Evolutionary conservation across 2,329 filamentous ascomycete genomes (phyloP).

Genomic region (Diaporthe aspalathi): DNA sequence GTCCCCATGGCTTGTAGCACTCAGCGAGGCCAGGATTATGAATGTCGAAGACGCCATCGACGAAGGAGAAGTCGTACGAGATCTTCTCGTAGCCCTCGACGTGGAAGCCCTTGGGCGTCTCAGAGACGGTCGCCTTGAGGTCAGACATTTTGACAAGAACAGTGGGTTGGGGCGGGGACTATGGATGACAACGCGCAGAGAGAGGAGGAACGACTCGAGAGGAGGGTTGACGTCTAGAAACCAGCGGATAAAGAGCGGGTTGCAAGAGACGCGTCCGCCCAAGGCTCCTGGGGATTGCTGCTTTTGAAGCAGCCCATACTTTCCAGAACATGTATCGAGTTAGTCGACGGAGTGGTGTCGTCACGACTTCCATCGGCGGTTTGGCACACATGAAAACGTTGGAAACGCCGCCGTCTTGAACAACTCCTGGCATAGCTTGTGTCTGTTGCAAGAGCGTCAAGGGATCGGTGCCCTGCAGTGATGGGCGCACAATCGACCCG

Average conservation of each 20-base stretch:
- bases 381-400: constrained; percentile 27
- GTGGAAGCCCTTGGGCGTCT: constrained; percentile 74
- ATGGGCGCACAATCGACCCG: neutral
- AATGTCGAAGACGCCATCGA: constrained; percentile 74
- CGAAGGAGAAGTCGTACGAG: constrained; percentile 79
- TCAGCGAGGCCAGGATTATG: constrained; percentile 71
- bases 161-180: neutral
- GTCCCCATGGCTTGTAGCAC: constrained; percentile 73
- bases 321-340: neutral
- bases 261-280: neutral
- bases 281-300: neutral
- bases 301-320: constrained; percentile 26
- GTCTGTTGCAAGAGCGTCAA: neutral
- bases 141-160: constrained; percentile 69
- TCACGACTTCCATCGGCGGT: constrained; percentile 30
- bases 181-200: neutral
- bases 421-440: constrained; percentile 7
- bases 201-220: neutral
- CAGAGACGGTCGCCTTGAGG: constrained; percentile 72
- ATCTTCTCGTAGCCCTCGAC: constrained; percentile 82
- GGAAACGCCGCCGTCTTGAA: constrained; percentile 9
- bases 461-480: neutral
- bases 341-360: constrained; percentile 32
- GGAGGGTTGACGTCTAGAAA: neutral
- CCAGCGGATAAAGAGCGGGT: neutral